Evolutionary conservation across 257 asterid species (phyloP), one percentile per base, ranked within the genome.

Genomic region (Misopates orontium): DNA sequence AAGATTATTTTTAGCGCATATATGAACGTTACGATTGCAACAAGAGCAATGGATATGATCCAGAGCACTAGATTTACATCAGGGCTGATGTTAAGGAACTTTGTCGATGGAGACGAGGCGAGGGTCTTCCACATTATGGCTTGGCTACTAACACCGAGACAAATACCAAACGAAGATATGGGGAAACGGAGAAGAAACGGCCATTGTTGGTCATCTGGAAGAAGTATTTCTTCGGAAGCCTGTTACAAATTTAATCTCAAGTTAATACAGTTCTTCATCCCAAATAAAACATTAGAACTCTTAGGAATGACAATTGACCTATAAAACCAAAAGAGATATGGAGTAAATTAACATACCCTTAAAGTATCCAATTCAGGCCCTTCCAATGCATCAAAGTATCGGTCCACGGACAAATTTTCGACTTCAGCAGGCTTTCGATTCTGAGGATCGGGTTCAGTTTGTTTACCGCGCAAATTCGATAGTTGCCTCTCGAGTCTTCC

Each of bases 301-400:
- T 7, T 28, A 28, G n/a, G n/a, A n/a, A n/a, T n/a, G n/a, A n/a
- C n/a, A n/a, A n/a, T n/a, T n/a, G n/a, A n/a, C n/a, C n/a, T n/a
- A n/a, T n/a, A n/a, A n/a, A n/a, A n/a, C n/a, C n/a, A n/a, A n/a
- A n/a, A n/a, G n/a, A n/a, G n/a, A n/a, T n/a, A n/a, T n/a, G n/a
- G n/a, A n/a, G n/a, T n/a, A n/a, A n/a, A n/a, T n/a, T n/a, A n/a
- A 47, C 83, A 47, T 81, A 91, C 98, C 77, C 82, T 76, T 68
- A 91, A 74, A 0, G 83, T 87, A 20, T 89, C 98, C 41, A 91
- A 41, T 61, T 91, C 98, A 0, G 98, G 96, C 0, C 98, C 96
- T 53, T 91, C 88, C 71, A 91, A 69, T 23, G 98, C 98, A 75
- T 85, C 96, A 49, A 83, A 91, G 82, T 87, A 91, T 20, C 98